Conservation (phyloP, 768 basidiomycete species). For the Tricholoma sp. region DNA sequence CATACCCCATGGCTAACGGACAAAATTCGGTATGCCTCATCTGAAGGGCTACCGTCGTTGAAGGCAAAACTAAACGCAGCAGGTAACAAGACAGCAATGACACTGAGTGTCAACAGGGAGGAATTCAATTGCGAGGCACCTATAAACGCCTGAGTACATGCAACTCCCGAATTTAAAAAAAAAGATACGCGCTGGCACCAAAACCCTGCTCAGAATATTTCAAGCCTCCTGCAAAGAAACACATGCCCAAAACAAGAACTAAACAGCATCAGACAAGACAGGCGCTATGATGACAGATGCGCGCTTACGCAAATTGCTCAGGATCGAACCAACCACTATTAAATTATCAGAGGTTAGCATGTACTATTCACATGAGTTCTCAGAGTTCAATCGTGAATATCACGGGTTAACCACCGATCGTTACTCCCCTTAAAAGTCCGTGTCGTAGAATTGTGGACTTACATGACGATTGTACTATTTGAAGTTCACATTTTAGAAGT, state of each 20-base stretch:
- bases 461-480: slow-evolving; percentile 80
- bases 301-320: slow-evolving; percentile 73
- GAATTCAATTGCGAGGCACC: slow-evolving; percentile 68
- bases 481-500: slow-evolving; percentile 50
- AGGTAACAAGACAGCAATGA: slow-evolving; percentile 73
- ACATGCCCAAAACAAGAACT: slow-evolving; percentile 87
- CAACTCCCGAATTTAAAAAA: no score
- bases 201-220: slow-evolving; percentile 79
- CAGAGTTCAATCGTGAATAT: slow-evolving; percentile 3
- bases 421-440: neutral
- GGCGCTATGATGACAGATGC: slow-evolving; percentile 1
- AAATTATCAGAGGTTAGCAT: slow-evolving; percentile 8
- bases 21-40: slow-evolving; percentile 44
- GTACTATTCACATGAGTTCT: neutral
- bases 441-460: slow-evolving; percentile 26
- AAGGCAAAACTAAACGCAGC: slow-evolving; percentile 71
- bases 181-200: slow-evolving; percentile 50
- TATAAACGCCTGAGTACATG: slow-evolving; percentile 12
- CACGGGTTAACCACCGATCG: neutral
- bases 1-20: slow-evolving; percentile 71
- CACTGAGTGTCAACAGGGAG: slow-evolving; percentile 71
- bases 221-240: slow-evolving; percentile 81
- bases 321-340: slow-evolving; percentile 79
- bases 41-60: slow-evolving; percentile 14
- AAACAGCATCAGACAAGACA: slow-evolving; percentile 3